A percentile compares a stretch with the other conserved stretches of the same genome.
These are phyloP conservation scores for Phytophthora boehmeriae DNA, from an alignment of 352 stramenopile genomes.

Conservation along the genomic window DNA sequence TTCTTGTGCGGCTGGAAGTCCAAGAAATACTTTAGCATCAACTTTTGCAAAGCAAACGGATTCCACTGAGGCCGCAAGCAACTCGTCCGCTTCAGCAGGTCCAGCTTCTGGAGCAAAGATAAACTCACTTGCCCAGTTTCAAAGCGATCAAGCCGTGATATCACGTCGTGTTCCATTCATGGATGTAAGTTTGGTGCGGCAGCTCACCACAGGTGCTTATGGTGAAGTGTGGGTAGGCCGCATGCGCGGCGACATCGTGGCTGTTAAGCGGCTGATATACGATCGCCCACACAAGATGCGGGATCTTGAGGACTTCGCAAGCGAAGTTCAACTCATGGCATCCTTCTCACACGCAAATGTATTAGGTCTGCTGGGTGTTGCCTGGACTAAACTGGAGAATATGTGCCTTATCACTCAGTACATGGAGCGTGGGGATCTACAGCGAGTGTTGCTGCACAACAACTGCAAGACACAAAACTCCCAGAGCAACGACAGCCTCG, in stretches of 20 bases:
- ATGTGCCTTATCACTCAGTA: conserved; percentile 57
- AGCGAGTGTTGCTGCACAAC: conserved; percentile 39
- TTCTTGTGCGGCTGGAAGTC: conserved; percentile 16
- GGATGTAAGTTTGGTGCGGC: conserved; percentile 38
- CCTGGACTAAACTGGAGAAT: conserved; percentile 48
- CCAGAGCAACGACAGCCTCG: not conserved
- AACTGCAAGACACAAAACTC: conserved; percentile 1
- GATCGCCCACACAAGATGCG: conserved; percentile 16
- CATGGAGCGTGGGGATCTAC: conserved; percentile 48
- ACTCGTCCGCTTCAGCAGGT: conserved; percentile 5
- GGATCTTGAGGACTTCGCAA: conserved; percentile 39
- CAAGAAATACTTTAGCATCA: conserved; percentile 18
- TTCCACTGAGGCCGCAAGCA: conserved; percentile 3
- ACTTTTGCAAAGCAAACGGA: conserved; percentile 17
- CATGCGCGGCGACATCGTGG: conserved; percentile 41
- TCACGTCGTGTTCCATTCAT: conserved; percentile 41
- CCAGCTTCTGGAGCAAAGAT: conserved; percentile 4
- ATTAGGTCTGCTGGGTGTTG: conserved; percentile 39
- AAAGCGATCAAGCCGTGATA: conserved; percentile 28
- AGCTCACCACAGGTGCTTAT: conserved; percentile 51
- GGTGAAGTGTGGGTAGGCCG: conserved; percentile 55
- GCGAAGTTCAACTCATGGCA: conserved; percentile 49
- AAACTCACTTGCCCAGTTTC: conserved; percentile 31
- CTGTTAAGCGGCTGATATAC: conserved; percentile 49
- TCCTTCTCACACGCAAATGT: conserved; percentile 44